phyloP scores from a whole-genome alignment of 208 protist genomes.

The Acanthamoeba lenticulata region DNA sequence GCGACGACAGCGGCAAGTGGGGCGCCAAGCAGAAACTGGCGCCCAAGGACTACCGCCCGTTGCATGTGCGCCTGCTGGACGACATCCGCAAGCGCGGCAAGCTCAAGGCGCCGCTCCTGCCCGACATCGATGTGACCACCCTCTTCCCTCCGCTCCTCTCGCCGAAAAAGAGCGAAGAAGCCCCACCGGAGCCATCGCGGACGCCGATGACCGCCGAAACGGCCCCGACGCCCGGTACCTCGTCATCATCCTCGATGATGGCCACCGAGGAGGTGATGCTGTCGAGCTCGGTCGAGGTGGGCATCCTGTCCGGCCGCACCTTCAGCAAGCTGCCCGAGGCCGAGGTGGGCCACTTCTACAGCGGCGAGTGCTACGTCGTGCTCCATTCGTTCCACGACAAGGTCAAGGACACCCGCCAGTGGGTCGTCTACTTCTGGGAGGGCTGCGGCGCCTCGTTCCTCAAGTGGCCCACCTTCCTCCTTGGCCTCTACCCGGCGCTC shows the following conservation, averaged over 20 bases:
- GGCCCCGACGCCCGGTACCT: not conserved
- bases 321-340: constrained; percentile 43
- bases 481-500: not conserved
- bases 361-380: constrained; percentile 17
- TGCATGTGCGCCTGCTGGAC: not conserved
- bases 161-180: not conserved
- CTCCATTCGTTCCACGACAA: not conserved
- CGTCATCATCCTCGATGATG: not conserved
- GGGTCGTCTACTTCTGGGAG: constrained; percentile 46
- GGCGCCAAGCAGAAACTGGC: constrained; percentile 15
- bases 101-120: not conserved
- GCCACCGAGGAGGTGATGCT: not conserved
- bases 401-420: not conserved
- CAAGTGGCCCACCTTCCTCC: constrained; percentile 37
- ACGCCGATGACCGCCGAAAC: too few species aligned
- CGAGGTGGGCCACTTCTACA: constrained; percentile 51
- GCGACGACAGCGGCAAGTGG: constrained; percentile 41
- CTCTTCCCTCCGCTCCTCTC: not conserved
- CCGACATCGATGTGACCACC: not conserved
- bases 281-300: not conserved
- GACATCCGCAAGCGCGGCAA: not conserved
- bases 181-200: too few species aligned
- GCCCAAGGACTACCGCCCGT: constrained; percentile 26
- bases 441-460: not conserved
- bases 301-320: constrained; percentile 12